Evolutionary conservation across 352 stramenopile species (phyloP).

Genomic region (Phytophthora pinifolia): DNA sequence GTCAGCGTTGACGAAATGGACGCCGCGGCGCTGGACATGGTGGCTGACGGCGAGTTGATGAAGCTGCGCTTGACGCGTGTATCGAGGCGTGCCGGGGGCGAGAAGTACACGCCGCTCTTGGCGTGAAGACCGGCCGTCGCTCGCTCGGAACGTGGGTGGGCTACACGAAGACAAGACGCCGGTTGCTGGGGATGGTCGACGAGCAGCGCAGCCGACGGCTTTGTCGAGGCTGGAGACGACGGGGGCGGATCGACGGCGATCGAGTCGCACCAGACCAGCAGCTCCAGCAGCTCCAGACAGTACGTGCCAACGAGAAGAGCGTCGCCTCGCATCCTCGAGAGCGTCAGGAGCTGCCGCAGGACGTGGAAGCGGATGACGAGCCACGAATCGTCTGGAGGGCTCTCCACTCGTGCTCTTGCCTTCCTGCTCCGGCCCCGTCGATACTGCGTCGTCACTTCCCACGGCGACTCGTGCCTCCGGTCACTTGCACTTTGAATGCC

Average conservation of each 20-base stretch:
- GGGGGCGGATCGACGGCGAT: constrained; percentile 21
- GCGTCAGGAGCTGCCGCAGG: constrained; percentile 67
- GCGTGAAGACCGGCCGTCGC: constrained; percentile 41
- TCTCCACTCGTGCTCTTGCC: constrained; percentile 2
- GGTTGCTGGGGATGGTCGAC: constrained; percentile 45
- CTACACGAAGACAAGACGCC: constrained; percentile 29
- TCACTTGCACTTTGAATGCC: constrained; percentile 33
- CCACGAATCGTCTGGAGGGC: constrained; percentile 49
- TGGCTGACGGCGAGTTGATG: constrained; percentile 57
- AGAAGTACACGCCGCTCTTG: constrained; percentile 55
- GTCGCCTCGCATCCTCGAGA: constrained; percentile 59
- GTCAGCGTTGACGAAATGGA: constrained; percentile 72
- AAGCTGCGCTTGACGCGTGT: constrained; percentile 70
- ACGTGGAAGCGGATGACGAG: constrained; percentile 76
- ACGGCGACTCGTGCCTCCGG: constrained; percentile 18
- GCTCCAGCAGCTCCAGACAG: constrained; percentile 63
- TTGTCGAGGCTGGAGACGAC: constrained; percentile 8
- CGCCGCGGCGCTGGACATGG: constrained; percentile 75
- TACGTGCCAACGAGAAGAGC: constrained; percentile 53
- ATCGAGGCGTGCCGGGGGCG: constrained; percentile 66
- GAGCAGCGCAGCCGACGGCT: constrained; percentile 3
- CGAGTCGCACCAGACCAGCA: constrained; percentile 63
- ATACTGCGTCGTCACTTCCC: constrained; percentile 51
- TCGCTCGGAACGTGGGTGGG: constrained; percentile 17
- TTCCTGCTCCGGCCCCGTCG: constrained; percentile 28